Conservation (phyloP, 192 early-diverging fungal genomes). For the Chytriomyces sp. region DNA sequence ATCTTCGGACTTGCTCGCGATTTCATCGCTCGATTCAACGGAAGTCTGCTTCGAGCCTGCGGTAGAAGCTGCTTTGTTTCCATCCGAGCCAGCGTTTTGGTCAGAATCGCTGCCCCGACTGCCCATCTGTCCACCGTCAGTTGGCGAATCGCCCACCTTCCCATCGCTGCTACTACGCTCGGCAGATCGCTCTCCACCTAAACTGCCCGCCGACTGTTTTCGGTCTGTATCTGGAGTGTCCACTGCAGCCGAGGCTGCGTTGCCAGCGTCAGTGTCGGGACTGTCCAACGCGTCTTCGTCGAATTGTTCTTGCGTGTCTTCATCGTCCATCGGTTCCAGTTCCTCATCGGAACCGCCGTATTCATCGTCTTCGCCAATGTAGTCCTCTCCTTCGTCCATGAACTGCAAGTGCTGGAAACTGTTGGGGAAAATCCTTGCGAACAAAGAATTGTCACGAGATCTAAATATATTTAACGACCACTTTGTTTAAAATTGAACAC, state of each 20-base stretch:
- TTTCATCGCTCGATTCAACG: background rate
- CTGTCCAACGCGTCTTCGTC: background rate
- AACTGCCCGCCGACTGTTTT: background rate
- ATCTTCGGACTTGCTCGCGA: background rate
- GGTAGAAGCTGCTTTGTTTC: too few species aligned
- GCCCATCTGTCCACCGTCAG: too few species aligned
- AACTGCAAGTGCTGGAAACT: background rate
- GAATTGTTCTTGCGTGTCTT: background rate
- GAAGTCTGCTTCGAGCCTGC: background rate
- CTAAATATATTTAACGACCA: too few species aligned
- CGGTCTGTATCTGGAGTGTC: background rate
- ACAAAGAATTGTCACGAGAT: too few species aligned
- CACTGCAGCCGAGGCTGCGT: background rate
- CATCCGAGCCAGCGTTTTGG: too few species aligned
- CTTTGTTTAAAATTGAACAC: too few species aligned
- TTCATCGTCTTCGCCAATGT: slow-evolving; percentile 17
- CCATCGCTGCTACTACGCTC: too few species aligned
- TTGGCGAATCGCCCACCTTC: too few species aligned
- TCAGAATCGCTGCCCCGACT: too few species aligned
- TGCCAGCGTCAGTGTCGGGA: background rate
- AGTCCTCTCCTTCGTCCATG: background rate
- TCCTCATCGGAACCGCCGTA: slow-evolving; percentile 15
- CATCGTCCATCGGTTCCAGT: background rate
- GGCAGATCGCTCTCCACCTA: background rate
- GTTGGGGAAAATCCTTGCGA: too few species aligned